phyloP scores from a whole-genome alignment of 73 alveolate species.

The Blepharisma stoltei region DNA sequence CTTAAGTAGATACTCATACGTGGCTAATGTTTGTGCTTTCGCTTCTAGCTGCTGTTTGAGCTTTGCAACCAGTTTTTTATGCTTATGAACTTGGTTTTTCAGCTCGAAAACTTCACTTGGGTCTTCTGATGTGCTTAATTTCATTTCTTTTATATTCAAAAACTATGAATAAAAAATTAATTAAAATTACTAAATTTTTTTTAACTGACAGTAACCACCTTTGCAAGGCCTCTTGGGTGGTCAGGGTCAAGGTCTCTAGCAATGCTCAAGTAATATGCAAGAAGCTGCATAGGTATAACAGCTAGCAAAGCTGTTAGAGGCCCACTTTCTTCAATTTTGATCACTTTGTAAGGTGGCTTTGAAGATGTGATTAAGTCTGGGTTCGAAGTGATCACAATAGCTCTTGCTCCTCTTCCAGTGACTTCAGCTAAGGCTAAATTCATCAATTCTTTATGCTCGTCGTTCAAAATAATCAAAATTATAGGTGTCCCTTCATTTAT shows the following conservation, averaged over 20 bases:
- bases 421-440: conserved; percentile 17
- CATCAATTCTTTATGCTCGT: conserved; percentile 29
- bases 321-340: conserved; percentile 59
- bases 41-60: too few species aligned
- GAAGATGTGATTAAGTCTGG: conserved; percentile 39
- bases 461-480: conserved; percentile 27
- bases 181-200: neutral
- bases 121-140: too few species aligned
- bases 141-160: too few species aligned
- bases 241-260: conserved; percentile 81
- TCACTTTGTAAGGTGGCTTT: conserved; percentile 17
- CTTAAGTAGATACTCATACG: neutral
- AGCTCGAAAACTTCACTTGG: too few species aligned
- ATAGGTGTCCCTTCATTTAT: conserved; percentile 42
- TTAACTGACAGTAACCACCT: conserved; percentile 73
- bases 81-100: too few species aligned
- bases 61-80: too few species aligned
- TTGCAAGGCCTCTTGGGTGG: conserved; percentile 86
- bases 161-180: too few species aligned
- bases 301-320: conserved; percentile 77
- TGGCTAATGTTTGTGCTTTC: too few species aligned
- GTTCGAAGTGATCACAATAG: conserved; percentile 15
- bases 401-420: conserved; percentile 8
- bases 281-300: conserved; percentile 80
- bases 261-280: conserved; percentile 78